phyloP scores from a whole-genome alignment of 1,284 basidiomycete species.

The Ganoderma meredithae region DNA sequence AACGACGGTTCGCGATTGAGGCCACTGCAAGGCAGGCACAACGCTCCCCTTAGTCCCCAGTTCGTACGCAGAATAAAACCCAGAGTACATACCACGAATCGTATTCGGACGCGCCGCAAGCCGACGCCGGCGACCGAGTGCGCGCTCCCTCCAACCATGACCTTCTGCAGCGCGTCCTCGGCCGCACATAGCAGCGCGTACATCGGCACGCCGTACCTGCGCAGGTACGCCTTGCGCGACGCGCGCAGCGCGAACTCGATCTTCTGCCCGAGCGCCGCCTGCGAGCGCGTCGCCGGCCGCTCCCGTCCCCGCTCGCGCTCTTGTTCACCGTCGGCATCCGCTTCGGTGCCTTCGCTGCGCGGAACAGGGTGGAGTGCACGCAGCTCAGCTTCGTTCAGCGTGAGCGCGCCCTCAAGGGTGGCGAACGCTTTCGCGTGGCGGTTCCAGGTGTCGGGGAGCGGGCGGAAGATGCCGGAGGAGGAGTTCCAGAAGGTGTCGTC shows the following conservation, averaged over 20 bases:
- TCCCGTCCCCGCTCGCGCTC: neutral
- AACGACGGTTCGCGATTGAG: conserved; percentile 4
- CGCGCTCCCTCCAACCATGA: conserved; percentile 6
- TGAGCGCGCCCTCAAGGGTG: conserved; percentile 24
- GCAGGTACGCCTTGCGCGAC: conserved; percentile 2
- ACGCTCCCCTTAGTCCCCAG: no score
- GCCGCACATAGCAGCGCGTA: conserved; percentile 26
- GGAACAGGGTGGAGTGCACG: conserved; percentile 24
- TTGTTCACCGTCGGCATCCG: neutral
- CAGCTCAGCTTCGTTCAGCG: conserved; percentile 12
- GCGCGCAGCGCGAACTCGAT: conserved; percentile 22
- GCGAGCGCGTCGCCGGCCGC: conserved; percentile 25
- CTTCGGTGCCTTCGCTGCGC: neutral
- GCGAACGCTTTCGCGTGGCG: conserved; percentile 22
- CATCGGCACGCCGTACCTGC: conserved; percentile 24
- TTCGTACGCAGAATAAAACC: no score
- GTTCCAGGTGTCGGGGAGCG: conserved; percentile 13
- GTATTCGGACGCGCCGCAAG: conserved; percentile 15
- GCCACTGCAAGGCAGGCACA: conserved; percentile 19
- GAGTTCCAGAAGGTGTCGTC: neutral
- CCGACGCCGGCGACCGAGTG: conserved; percentile 12
- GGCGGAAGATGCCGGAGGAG: neutral
- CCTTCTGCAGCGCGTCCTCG: conserved; percentile 12
- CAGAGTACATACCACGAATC: conserved; percentile 20
- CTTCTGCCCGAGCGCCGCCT: conserved; percentile 12